Percentiles rank a stretch among this genome's conserved stretches.
Evolutionary conservation across 139 green algal species (phyloP).

Genomic region (Dunaliella sp.): DNA sequence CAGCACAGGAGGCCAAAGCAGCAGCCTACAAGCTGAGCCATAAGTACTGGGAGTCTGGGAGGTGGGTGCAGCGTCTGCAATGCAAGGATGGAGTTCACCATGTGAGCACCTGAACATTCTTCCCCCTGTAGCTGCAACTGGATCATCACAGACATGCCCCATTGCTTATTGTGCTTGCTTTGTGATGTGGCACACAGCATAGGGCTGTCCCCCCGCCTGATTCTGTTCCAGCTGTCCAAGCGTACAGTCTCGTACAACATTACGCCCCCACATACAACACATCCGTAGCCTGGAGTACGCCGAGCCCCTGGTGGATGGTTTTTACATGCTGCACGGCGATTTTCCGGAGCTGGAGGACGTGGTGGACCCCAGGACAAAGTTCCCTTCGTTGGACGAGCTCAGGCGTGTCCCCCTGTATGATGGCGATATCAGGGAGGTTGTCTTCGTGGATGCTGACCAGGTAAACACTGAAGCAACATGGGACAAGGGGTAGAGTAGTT

Average conservation of each 20-base stretch:
- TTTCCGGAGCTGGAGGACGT: conserved; percentile 32
- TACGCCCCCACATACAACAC: background rate
- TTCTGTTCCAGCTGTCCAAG: too few species aligned
- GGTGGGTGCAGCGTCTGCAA: too few species aligned
- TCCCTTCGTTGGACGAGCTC: conserved; percentile 28
- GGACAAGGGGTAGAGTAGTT: too few species aligned
- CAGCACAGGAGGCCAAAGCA: background rate
- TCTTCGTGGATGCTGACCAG: background rate
- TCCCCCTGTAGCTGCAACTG: too few species aligned
- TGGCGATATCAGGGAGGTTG: conserved; percentile 34
- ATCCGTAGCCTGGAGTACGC: conserved; percentile 33
- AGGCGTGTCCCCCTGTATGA: conserved; percentile 14
- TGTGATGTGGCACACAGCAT: too few species aligned
- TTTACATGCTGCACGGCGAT: conserved; percentile 32
- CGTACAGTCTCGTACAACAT: too few species aligned
- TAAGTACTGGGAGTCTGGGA: conserved; percentile 15
- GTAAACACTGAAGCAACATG: background rate
- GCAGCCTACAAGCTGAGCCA: conserved; percentile 8
- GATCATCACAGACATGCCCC: too few species aligned
- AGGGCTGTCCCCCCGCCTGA: background rate
- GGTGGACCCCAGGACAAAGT: conserved; percentile 14
- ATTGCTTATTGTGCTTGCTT: too few species aligned
- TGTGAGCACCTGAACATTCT: too few species aligned
- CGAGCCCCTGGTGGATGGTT: conserved; percentile 31
- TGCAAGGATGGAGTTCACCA: too few species aligned